A percentile compares a stretch with the other conserved stretches of the same genome.
Conservation (phyloP, 164 flowering plant genomes). For the Vitis cinerea region DNA sequence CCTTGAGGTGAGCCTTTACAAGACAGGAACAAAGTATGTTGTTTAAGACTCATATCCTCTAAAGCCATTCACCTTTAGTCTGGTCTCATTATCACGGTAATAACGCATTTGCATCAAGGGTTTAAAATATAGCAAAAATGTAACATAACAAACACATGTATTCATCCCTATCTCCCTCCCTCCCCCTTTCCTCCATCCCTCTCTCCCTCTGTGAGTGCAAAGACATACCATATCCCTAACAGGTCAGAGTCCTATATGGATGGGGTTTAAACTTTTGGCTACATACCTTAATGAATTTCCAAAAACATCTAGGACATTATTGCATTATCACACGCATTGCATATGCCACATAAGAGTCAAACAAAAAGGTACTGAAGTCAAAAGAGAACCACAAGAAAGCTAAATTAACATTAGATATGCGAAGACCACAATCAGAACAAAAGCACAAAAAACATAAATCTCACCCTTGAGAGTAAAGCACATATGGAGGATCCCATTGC, state of each 20-base stretch:
- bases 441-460: conserved; percentile 6
- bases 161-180: too few relatives aligned
- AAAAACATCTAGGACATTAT: too few relatives aligned
- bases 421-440: not conserved
- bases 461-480: conserved; percentile 66
- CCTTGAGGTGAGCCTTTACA: too few relatives aligned
- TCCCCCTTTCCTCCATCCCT: too few relatives aligned
- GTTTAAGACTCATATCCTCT: too few relatives aligned
- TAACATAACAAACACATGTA: too few relatives aligned
- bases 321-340: not conserved
- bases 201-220: too few relatives aligned
- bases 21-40: too few relatives aligned
- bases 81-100: too few relatives aligned
- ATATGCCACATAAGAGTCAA: not conserved
- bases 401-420: not conserved
- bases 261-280: not conserved
- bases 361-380: not conserved
- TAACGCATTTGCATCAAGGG: too few relatives aligned
- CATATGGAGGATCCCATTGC: conserved; percentile 71
- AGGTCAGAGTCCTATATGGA: not conserved
- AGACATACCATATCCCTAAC: not conserved
- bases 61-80: too few relatives aligned
- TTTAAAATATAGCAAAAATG: too few relatives aligned
- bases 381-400: not conserved
- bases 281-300: not conserved